Base-by-base conservation (phyloP, 805 yeast species). In the Candida qinlingensis region DNA sequence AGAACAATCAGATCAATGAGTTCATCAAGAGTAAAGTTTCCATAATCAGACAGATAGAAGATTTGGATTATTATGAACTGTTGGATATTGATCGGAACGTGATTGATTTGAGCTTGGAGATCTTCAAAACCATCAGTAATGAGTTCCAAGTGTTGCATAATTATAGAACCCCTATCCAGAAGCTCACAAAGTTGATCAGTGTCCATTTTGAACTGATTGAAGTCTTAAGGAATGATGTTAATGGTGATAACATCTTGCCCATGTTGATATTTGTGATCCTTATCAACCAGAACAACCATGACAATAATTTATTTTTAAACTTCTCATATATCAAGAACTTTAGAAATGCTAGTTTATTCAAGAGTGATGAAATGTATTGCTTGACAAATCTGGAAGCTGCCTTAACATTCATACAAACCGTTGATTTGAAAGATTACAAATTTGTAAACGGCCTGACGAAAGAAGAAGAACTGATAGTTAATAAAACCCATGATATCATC, bases 351-450 rank as follows among this genome's bases (percentile, higher is more conserved):
- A 31, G 40, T 1, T 46, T 43, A 6, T 49, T 61, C 12, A 40
- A 39, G 12, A 54, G 52, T 9, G 56, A 60, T n/a, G 48, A 54
- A 3, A 40, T 56, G 1, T 61, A 57, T 44, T 56, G 60, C 28
- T 45, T 61, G 12, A 61, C 64, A 4, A 61, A 61, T 45, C 37
- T 56, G 10, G 65, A 61, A 42, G 65, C 65, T 9, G 51, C 64
- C 9, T 48, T 61, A 39, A 48, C 53, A 33, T 61, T 50, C 30
- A 47, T 52, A 1, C 50, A 52, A 28, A 34, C 51, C 3, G 42
- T 57, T 10, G 49, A 54, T 4, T 39, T 55, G 6, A 48, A 48
- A 9, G 47, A 38, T 19, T 53, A 47, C 33, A 47, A 54, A 6
- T 33, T 50, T 11, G 19, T 19, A 2, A 19, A 19, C 19, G 19